Base-by-base conservation (phyloP, 1,139 yeast species). In the Pichia sp. region DNA sequence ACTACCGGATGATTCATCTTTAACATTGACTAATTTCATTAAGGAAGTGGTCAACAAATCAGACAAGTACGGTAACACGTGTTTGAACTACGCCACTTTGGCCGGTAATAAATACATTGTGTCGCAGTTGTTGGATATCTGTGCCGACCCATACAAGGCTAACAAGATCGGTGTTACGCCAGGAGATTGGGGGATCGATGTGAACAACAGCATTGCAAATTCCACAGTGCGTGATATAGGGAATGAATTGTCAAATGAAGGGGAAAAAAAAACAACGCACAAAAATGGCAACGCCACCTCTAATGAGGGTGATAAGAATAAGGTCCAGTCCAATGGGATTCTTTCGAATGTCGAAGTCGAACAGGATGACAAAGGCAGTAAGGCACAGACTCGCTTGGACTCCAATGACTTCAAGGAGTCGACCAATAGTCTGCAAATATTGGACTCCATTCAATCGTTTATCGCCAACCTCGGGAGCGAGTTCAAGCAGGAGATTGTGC, bases 81-180 rank as follows among this genome's bases (percentile, higher is more conserved):
- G 93, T 54, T 75, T 93, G 56, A 96, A 92, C 68, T 81, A 90
- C 57, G 97, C 98, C 0, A 95, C 96, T 0, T 85, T 96, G 65
- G 79, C 85, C 52, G 97, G 96, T 34, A 85, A 87, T 63, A 82
- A 80, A 61, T 84, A 92, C 71, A 83, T 93, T 58, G 87, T 90
- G 23, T 90, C 87, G 57, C 84, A 90, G 53, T 76, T 93, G 54
- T 68, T 93, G 29, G 95, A 87, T 61, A 84, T 93, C 49, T 93
- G 95, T 36, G 98, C 98, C 1, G 95, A 90, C 66, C 81, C 89
- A 3, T 76, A 77, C 44, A 75, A 89, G 47, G 80, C 90, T 4
- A 95, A 93, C 67, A 85, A 88, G 53, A 86, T 92, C 7, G 97
- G 97, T 0, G 77, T 90, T 38, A 81, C 88, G 58, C 96, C 99